phyloP scores from a whole-genome alignment of 2,329 filamentous ascomycete genomes.

The Bisporella sp. region DNA sequence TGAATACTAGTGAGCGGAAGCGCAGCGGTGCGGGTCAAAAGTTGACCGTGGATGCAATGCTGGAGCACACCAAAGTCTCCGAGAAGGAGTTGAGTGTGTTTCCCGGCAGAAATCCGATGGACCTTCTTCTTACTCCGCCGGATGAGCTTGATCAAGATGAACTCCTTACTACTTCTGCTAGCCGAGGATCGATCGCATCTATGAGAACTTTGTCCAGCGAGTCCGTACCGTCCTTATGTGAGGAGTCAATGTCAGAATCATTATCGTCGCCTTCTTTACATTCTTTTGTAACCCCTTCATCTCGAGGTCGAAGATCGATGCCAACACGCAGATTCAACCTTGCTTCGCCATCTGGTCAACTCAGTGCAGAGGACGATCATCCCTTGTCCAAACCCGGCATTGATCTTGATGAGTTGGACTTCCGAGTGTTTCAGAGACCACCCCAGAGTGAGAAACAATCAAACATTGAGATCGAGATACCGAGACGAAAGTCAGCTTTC shows the following conservation, averaged over 20 bases:
- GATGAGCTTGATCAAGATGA: slow-evolving; percentile 48
- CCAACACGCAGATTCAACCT: slow-evolving; percentile 45
- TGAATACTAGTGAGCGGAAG: slow-evolving; percentile 9
- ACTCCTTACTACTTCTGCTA: slow-evolving; percentile 42
- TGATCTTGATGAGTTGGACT: slow-evolving; percentile 40
- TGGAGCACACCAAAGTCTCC: slow-evolving; percentile 42
- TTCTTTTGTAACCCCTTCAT: slow-evolving; percentile 22
- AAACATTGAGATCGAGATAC: slow-evolving; percentile 4
- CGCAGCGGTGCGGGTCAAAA: slow-evolving; percentile 21
- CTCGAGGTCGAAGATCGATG: slow-evolving; percentile 34
- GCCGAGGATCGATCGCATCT: slow-evolving; percentile 44
- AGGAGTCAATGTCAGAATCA: slow-evolving; percentile 40
- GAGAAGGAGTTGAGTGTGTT: slow-evolving; percentile 49
- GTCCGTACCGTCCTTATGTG: slow-evolving; percentile 51
- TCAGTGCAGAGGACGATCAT: slow-evolving; percentile 37
- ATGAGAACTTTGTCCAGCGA: slow-evolving; percentile 51
- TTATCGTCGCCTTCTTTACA: slow-evolving; percentile 19
- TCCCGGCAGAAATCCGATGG: slow-evolving; percentile 47
- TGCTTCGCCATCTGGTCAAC: slow-evolving; percentile 47
- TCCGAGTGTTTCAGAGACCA: slow-evolving; percentile 36
- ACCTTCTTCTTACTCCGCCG: slow-evolving; percentile 52
- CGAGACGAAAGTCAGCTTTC: slow-evolving; percentile 40
- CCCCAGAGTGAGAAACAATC: slow-evolving; percentile 9
- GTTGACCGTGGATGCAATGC: slow-evolving; percentile 50
- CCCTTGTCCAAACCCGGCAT: slow-evolving; percentile 37